Base-by-base conservation (phyloP, 768 basidiomycete genomes). In the Guyanaporus albipodus region DNA sequence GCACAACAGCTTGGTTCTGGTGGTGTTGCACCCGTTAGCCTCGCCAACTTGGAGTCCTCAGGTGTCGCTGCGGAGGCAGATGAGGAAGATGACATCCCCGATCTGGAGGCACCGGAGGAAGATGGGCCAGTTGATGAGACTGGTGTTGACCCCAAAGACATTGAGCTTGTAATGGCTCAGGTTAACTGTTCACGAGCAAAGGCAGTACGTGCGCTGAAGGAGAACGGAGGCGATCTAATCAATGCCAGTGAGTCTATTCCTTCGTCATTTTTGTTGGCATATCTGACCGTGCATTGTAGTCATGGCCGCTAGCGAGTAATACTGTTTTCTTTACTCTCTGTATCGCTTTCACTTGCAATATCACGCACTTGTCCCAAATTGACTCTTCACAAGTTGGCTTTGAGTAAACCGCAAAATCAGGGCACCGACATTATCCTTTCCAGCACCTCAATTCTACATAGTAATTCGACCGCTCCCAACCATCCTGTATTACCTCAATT, bases 151-250 rank as follows among this genome's bases (percentile, higher is more conserved):
- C 78, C 88, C 38, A 92, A 92, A 68, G 96, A 99, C 66, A 91
- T 96, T 55, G 93, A 95, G 50, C 80, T 96, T 45, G 90, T 99
- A 43, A 91, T 97, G 77, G 74, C 75, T 27, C 80, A 92, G 74
- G 91, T 92, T 54, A 83, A 78, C 62, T 95, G 91, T 70, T 82
- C 90, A 39, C 83, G 92, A 53, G 90, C 89, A 33, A 96, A 94
- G 68, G 96, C 95, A 31, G 87, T 92, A 34, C 80, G 83, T 48
- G 93, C 81, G 53, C 71, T 98, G 67, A 93, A 90, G 73, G 91
- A 92, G 59, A 90, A 83, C 56, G 85, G 87, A 42, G 93, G 93
- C 31, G 94, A 98, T 72, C 67, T 98, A 67, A 94, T 96, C 75
- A 94, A 93, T 69, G 94, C 93, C 50, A 95, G 92, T 95, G 65